phyloP scores from a whole-genome alignment of 371 early-diverging fungal genomes.

The Actinomucor elegans region DNA sequence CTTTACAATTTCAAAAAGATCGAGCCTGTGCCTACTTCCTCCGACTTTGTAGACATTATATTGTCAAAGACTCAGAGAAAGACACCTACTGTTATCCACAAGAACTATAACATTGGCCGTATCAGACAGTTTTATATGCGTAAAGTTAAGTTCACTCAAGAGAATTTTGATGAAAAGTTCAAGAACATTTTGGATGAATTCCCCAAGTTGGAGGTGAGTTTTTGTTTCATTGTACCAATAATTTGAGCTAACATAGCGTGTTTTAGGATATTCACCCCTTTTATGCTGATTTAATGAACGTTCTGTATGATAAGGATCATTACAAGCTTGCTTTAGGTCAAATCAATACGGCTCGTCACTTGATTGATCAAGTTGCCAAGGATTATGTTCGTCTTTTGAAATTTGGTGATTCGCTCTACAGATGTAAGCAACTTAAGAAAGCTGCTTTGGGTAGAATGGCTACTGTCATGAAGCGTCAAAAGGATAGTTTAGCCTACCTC shows the following conservation, averaged over 20 bases:
- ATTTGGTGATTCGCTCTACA: slow-evolving; percentile 99
- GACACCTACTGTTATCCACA: slow-evolving; percentile 99
- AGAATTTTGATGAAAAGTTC: slow-evolving; percentile 96
- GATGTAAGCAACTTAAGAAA: slow-evolving; percentile 99
- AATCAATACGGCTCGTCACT: slow-evolving; percentile 95
- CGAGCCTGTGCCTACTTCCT: slow-evolving; percentile 92
- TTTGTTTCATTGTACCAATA: neutral
- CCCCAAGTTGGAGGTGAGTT: slow-evolving; percentile 95
- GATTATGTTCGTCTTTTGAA: slow-evolving; percentile 98
- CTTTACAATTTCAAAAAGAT: slow-evolving; percentile 98
- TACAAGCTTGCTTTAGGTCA: slow-evolving; percentile 99
- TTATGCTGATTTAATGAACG: slow-evolving; percentile 99
- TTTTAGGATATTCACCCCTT: slow-evolving; percentile 98
- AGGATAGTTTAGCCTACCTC: slow-evolving; percentile 96
- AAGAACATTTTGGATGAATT: slow-evolving; percentile 94
- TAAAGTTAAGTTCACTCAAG: slow-evolving; percentile 99
- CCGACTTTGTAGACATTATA: slow-evolving; percentile 98
- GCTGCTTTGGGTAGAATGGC: slow-evolving; percentile 99
- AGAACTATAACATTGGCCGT: slow-evolving; percentile 93
- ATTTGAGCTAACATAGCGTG: neutral
- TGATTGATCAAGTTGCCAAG: slow-evolving; percentile 96
- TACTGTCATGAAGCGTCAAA: slow-evolving; percentile 99
- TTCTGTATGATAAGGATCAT: slow-evolving; percentile 99
- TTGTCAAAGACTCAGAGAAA: slow-evolving; percentile 99
- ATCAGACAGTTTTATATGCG: slow-evolving; percentile 99